phyloP scores from a whole-genome alignment of 768 basidiomycete genomes.

The Leccinum barrowsii region DNA sequence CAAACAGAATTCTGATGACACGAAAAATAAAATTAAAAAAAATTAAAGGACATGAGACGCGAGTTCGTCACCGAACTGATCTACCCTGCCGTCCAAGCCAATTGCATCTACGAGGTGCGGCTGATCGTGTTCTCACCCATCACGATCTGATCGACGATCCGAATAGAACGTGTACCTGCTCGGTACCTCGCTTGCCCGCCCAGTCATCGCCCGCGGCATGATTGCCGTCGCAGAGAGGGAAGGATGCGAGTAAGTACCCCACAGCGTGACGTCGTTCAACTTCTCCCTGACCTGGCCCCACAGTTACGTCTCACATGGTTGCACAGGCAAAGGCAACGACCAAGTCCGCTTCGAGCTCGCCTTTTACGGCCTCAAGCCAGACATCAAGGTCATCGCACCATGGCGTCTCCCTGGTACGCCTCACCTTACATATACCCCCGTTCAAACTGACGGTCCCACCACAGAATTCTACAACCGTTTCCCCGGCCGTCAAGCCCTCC shows the following conservation, averaged over 20 bases:
- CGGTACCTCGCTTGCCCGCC: constrained; percentile 95
- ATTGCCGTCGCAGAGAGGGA: constrained; percentile 87
- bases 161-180: constrained; percentile 89
- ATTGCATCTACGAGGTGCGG: constrained; percentile 94
- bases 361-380: neutral
- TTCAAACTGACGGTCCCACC: neutral
- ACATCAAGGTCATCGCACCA: neutral
- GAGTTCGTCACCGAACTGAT: constrained; percentile 78
- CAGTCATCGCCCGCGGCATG: constrained; percentile 99
- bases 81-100: constrained; percentile 97
- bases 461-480: constrained; percentile 96
- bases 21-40: too few species aligned
- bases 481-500: constrained; percentile 90
- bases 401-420: neutral
- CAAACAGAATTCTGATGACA: neutral
- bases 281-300: neutral
- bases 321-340: constrained; percentile 47
- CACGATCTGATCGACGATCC: neutral
- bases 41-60: constrained; percentile 78
- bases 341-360: neutral
- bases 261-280: neutral
- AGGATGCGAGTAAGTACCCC: constrained; percentile 82
- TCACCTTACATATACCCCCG: neutral
- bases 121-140: neutral
- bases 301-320: constrained; percentile 95